phyloP scores from a whole-genome alignment of 169 alveolate species.

The Cyclospora cayetanensis region DNA sequence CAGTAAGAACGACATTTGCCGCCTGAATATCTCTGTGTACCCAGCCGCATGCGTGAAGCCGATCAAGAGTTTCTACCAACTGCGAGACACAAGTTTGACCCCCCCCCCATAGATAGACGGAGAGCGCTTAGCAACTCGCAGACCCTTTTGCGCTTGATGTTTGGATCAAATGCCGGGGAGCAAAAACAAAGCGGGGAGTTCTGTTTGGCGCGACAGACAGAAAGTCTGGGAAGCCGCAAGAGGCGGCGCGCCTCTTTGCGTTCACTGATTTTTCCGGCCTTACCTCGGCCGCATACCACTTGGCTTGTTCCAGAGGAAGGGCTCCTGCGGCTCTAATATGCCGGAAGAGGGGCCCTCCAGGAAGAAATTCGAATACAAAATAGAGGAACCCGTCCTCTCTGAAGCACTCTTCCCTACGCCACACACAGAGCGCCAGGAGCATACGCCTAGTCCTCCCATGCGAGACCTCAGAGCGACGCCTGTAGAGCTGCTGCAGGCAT shows the following conservation, averaged over 20 bases:
- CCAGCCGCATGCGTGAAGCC: constrained; percentile 75
- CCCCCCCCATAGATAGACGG: not conserved
- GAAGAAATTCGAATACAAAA: constrained; percentile 34
- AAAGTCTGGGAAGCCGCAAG: not conserved
- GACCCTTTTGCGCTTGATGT: not conserved
- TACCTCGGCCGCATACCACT: constrained; percentile 64
- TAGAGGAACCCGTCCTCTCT: not conserved
- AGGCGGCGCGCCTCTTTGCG: too few relatives aligned
- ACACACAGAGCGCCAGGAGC: not conserved
- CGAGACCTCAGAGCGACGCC: too few relatives aligned
- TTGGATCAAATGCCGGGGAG: not conserved
- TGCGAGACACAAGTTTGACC: not conserved
- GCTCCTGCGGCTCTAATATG: constrained; percentile 49
- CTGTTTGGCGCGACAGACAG: not conserved
- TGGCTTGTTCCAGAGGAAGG: not conserved
- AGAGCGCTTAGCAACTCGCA: too few relatives aligned
- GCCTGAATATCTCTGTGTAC: constrained; percentile 85
- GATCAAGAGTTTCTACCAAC: constrained; percentile 75
- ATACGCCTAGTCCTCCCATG: not conserved
- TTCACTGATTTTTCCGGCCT: too few relatives aligned
- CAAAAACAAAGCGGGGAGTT: not conserved
- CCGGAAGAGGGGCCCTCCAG: constrained; percentile 57
- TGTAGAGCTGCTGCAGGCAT: too few relatives aligned
- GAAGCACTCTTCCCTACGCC: not conserved
- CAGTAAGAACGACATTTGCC: constrained; percentile 81